Evolutionary conservation across 768 basidiomycete genomes (phyloP), one percentile per base, ranked within the genome.

Genomic region (Pleurotus djamor): DNA sequence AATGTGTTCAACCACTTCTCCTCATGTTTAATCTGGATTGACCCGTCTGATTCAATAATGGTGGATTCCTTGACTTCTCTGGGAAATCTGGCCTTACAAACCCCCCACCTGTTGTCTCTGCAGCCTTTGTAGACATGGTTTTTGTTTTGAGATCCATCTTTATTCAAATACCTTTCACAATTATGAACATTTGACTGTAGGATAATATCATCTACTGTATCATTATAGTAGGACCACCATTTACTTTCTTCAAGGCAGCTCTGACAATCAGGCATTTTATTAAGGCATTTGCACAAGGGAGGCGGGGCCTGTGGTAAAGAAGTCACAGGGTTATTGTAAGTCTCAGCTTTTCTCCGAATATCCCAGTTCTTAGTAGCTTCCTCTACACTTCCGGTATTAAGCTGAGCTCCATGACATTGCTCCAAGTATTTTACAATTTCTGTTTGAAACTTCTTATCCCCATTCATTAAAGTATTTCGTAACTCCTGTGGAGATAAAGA

Each of bases 81-180:
- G 2, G 76, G 77, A 68, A 76, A 77, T 0, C 73, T 48, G 1
- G 71, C 65, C 59, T 67, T 71, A 58, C 76, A 77, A 17, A 54
- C 64, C 8, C 66, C 64, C 52, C 65, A 64, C 55, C 71, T 68
- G 38, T 71, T 70, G 34, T 66, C 62, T 33, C 65, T 63, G 36
- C 74, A 74, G 3, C 67, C 66, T 41, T 49, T 60, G 41, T 59
- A 60, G 9, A 55, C 16, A 55, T 55, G 54, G 10, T 4, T 7
- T 21, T 55, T 55, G 7, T 58, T 58, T 0, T 48, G 57, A 7
- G 45, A 14, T 28, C 48, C 57, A 48, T 48, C 57, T 13, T 35
- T 58, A 13, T 58, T 55, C 6, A 55, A 4, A 28, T 55, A 55
- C 3, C 45, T 8, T 1, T 48, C 36, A 58, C 57, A 58, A 16